Evolutionary conservation across 768 basidiomycete genomes (phyloP).

Genomic region (Dacryopinax spathularia): DNA sequence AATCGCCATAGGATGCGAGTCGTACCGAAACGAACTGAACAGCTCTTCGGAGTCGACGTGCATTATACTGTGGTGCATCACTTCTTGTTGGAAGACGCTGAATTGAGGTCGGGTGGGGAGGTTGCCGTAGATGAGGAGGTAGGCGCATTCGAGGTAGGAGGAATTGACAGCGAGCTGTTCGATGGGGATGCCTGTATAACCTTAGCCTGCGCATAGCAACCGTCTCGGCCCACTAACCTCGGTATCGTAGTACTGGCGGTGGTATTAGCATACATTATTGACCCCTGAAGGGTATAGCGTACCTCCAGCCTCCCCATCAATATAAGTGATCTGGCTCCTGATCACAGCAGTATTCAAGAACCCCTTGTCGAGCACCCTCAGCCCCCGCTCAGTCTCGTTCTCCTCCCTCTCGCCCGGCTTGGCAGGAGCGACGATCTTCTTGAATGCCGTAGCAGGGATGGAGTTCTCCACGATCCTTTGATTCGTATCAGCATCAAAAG

Average conservation of each 20-base stretch:
- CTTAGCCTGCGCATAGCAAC: too few species aligned
- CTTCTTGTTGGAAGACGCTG: slow-evolving; percentile 52
- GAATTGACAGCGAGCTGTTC: slow-evolving; percentile 75
- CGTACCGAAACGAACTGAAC: slow-evolving; percentile 65
- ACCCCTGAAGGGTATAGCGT: not conserved
- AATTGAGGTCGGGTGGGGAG: slow-evolving; percentile 53
- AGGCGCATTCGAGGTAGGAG: slow-evolving; percentile 67
- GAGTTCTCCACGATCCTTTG: slow-evolving; percentile 65
- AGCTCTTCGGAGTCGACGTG: slow-evolving; percentile 57
- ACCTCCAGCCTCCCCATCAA: slow-evolving; percentile 80
- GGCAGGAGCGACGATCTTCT: slow-evolving; percentile 47
- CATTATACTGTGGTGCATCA: slow-evolving; percentile 57
- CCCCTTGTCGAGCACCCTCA: slow-evolving; percentile 65
- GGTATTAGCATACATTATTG: not conserved
- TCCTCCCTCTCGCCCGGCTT: slow-evolving; percentile 53
- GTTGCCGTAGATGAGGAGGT: slow-evolving; percentile 77
- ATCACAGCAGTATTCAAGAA: slow-evolving; percentile 24
- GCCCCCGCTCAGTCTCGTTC: slow-evolving; percentile 69
- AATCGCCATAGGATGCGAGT: slow-evolving; percentile 87
- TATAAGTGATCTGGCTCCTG: slow-evolving; percentile 55
- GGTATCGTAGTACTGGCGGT: slow-evolving; percentile 10
- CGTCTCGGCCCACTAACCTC: too few species aligned
- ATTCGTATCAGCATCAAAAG: not conserved
- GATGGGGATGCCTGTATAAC: slow-evolving; percentile 71
- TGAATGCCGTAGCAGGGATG: slow-evolving; percentile 68